Evolutionary conservation across 73 alveolate species (phyloP).

Genomic region (Blepharisma japonicum): DNA sequence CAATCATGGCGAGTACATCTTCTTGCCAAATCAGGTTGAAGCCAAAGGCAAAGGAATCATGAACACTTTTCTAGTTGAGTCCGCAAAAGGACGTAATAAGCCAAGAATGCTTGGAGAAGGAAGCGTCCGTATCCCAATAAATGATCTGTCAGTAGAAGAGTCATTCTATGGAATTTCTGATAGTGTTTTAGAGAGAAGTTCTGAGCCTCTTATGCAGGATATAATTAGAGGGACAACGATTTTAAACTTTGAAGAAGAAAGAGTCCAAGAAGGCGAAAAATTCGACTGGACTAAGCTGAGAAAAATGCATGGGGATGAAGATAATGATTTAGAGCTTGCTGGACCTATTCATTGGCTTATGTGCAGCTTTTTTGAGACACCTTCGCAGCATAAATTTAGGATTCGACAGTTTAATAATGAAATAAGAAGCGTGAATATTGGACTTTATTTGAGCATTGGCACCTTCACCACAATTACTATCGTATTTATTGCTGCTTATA

Average conservation of each 20-base stretch:
- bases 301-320: too few species aligned
- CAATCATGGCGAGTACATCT: not conserved
- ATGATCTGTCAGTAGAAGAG: not conserved
- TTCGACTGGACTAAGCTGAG: too few species aligned
- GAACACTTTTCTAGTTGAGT: constrained; percentile 30
- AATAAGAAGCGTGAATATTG: not conserved
- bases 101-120: constrained; percentile 25
- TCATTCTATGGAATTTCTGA: not conserved
- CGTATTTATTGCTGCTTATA: not conserved
- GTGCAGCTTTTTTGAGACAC: not conserved
- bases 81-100: not conserved
- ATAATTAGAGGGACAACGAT: too few species aligned
- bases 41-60: constrained; percentile 53
- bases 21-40: constrained; percentile 31
- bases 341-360: not conserved
- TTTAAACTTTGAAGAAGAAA: too few species aligned
- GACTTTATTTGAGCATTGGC: not conserved
- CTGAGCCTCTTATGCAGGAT: too few species aligned
- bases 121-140: not conserved
- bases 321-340: too few species aligned
- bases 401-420: not conserved
- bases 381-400: not conserved
- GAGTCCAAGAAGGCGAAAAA: too few species aligned
- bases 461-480: not conserved
- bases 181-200: too few species aligned